Evolutionary conservation across 768 basidiomycete genomes (phyloP).

Genomic region (Boletellus ananiceps): DNA sequence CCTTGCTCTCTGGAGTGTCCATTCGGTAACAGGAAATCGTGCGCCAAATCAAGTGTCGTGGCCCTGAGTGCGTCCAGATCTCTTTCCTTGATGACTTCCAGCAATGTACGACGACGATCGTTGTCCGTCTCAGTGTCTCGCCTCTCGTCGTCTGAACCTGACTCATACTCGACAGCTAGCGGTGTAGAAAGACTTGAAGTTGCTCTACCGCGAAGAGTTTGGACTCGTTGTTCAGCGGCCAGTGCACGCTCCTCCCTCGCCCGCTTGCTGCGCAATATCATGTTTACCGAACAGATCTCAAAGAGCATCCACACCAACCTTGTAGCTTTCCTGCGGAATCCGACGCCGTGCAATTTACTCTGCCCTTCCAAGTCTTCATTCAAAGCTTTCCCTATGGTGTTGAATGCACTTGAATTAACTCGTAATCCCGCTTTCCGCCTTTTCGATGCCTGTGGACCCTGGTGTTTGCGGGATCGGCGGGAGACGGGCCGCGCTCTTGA

Average conservation of each 20-base stretch:
- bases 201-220: slow-evolving; percentile 37
- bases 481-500: slow-evolving; percentile 52
- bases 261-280: slow-evolving; percentile 50
- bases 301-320: slow-evolving; percentile 42
- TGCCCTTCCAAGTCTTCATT: slow-evolving; percentile 38
- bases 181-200: slow-evolving; percentile 13
- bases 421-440: slow-evolving; percentile 69
- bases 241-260: slow-evolving; percentile 75
- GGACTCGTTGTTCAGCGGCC: slow-evolving; percentile 64
- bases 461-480: slow-evolving; percentile 42
- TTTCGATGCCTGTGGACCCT: slow-evolving; percentile 59
- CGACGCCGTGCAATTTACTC: slow-evolving; percentile 44
- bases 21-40: slow-evolving; percentile 46
- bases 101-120: slow-evolving; percentile 49
- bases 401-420: slow-evolving; percentile 58
- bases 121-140: slow-evolving; percentile 41
- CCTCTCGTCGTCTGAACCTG: slow-evolving; percentile 37
- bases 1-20: neutral
- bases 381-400: slow-evolving; percentile 51
- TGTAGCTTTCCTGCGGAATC: slow-evolving; percentile 66
- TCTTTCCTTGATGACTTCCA: slow-evolving; percentile 41
- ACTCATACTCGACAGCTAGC: slow-evolving; percentile 25
- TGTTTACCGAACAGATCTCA: neutral
- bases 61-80: slow-evolving; percentile 42
- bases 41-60: slow-evolving; percentile 42